Base-by-base conservation (phyloP, 2,329 filamentous ascomycete species). In the Cladosporium sphaerospermum region DNA sequence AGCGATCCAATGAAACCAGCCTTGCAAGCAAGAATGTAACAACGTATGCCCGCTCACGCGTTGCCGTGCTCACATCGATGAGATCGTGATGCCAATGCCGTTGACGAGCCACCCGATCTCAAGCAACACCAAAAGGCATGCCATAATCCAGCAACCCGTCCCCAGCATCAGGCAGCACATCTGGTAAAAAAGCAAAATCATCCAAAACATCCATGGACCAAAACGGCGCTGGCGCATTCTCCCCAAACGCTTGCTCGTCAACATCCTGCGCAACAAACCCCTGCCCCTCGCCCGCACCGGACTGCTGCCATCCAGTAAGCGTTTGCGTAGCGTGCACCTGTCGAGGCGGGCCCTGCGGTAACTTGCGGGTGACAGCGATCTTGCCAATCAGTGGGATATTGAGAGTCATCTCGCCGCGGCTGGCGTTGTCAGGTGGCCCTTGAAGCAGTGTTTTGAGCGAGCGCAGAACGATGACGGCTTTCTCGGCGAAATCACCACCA, bases 401-500 rank as follows among this genome's bases (percentile, higher is more conserved):
- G 16, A 51, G 13, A 8, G 40, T 51, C 48, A 51, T 51, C 7
- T 51, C 40, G 4, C 44, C 37, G 6, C 32, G 39, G 9, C 19
- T 32, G 6, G 37, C 34, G 23, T 31, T 28, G 52, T 40, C 39
- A 11, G 23, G 40, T 4, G 46, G 32, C 1, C 40, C 41, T 36
- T 54, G 46, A 13, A 62, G 47, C 14, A 62, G 54, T 2, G 52
- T 45, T 16, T 55, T 34, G 9, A 64, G 52, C 4, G 58, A 60
- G 14, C 58, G 54, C 1, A 62, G 46, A 3, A 61, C 57, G 3
- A 53, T 51, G 16, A 57, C 50, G 18, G 61, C 61, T 10, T 61
- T 57, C 14, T 45, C 46, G 0, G 61, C 56, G 23, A 62, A 62
- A 3, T 61, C 57, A 9, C 54, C 57, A 18, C 56, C 56, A 4